phyloP scores from a whole-genome alignment of 2,329 filamentous ascomycete species.

The Pestalotiopsis fici region DNA sequence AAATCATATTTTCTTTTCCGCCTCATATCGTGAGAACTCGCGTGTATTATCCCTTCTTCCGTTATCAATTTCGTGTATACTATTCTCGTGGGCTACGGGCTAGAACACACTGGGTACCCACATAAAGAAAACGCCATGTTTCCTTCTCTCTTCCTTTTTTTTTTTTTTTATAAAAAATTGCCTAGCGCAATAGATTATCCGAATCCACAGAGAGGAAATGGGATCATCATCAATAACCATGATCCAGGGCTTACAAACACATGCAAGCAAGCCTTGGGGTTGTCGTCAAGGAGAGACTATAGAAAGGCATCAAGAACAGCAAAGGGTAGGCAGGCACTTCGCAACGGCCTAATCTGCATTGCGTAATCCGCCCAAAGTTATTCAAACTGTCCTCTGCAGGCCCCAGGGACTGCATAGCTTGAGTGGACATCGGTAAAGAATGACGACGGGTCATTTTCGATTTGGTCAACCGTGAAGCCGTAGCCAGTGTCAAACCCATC shows the following conservation, averaged over 20 bases:
- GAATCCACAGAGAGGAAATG: neutral
- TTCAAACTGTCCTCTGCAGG: slow-evolving; percentile 50
- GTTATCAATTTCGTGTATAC: no score
- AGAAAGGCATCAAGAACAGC: neutral
- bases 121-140: no score
- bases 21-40: no score
- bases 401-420: slow-evolving; percentile 47
- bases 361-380: neutral
- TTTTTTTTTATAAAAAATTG: no score
- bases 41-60: no score
- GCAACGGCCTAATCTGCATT: neutral
- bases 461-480: slow-evolving; percentile 50
- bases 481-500: slow-evolving; percentile 31
- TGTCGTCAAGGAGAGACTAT: neutral
- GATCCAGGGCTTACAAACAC: neutral
- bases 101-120: no score
- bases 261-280: neutral
- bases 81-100: no score
- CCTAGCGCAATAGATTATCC: neutral
- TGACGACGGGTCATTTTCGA: slow-evolving; percentile 47
- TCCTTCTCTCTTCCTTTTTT: no score
- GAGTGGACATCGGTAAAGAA: slow-evolving; percentile 59
- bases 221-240: neutral
- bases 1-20: no score
- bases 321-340: neutral